Conservation (phyloP, 1,284 basidiomycete genomes). For the Mycosarcoma mackinlayi region DNA sequence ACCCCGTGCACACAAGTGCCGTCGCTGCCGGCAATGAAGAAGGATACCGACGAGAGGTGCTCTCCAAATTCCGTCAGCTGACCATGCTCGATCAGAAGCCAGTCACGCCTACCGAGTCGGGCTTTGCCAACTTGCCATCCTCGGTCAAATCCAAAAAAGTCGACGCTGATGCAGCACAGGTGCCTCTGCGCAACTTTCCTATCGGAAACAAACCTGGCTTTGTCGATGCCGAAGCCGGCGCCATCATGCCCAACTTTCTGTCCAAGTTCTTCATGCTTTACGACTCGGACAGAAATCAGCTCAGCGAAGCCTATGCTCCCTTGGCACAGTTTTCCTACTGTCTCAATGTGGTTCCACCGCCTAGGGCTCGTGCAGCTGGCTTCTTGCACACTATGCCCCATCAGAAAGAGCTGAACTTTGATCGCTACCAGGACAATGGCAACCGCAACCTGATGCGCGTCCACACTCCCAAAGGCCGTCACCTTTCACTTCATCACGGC, state of each 20-base stretch:
- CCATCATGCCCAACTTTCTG: constrained; percentile 77
- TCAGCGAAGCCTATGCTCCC: constrained; percentile 82
- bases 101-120: constrained; percentile 74
- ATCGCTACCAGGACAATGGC: constrained; percentile 72
- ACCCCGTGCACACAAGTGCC: constrained; percentile 79
- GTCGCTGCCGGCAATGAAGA: constrained; percentile 77
- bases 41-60: constrained; percentile 59
- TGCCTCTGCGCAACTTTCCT: constrained; percentile 73
- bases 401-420: constrained; percentile 82
- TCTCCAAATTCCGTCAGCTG: constrained; percentile 53
- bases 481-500: constrained; percentile 74
- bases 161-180: constrained; percentile 57
- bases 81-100: constrained; percentile 74
- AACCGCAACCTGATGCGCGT: constrained; percentile 66
- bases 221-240: constrained; percentile 77
- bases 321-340: constrained; percentile 88
- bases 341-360: constrained; percentile 82
- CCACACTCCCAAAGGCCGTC: constrained; percentile 46
- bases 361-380: constrained; percentile 72
- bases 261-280: constrained; percentile 81
- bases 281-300: constrained; percentile 78
- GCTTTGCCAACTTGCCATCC: constrained; percentile 80
- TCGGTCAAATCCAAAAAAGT: constrained; percentile 46
- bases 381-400: constrained; percentile 74
- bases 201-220: constrained; percentile 79